Evolutionary conservation across 768 basidiomycete genomes (phyloP), one percentile per base, ranked within the genome.

Genomic region (Tulasnella calospora): DNA sequence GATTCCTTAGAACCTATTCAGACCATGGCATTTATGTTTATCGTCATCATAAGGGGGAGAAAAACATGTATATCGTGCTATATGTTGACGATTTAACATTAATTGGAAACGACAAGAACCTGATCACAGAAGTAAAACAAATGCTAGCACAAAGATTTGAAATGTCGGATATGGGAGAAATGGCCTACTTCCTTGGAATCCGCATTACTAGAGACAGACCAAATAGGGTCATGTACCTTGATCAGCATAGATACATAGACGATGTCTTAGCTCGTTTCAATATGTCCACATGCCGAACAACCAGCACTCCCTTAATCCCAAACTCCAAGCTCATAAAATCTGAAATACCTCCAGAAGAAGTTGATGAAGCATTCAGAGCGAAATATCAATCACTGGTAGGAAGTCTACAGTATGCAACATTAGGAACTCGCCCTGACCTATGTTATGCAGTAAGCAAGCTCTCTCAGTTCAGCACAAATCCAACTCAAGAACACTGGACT

Each of bases 401-500:
- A n/a, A 57, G 73, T 35, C 77, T 81, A 57, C 74, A 79, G 70
- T 82, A 80, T 79, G 55, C 79, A n/a, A 77, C 81, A 19, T 75
- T 80, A 17, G 76, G 74, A 41, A 82, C 80, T 38, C 61, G 81
- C 61, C 80, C 80, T 21, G 82, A 86, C 73, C 79, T 83, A 3
- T 76, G 81, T 57, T 85, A 81, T 81, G 82, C 83, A 15, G 82
- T 84, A 12, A 76, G 78, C 0, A 78, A 76, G 9, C 80, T 85
- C 0, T 76, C 81, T 19, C 79, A 80, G 23, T 85, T 78, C 46
- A 80, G 73, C 70, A 61, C 36, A 17, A 80, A 78, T 27, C 81
- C 81, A 13, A 69, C 73, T 5, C 35, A 21, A 21, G 46, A n/a
- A 27, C 80, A 81, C 51, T 81, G 78, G n/a, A 76, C 41, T 33